These are phyloP conservation scores for Sungouiella blattae DNA, from an alignment of 805 yeast genomes.

Conservation along the genomic window DNA sequence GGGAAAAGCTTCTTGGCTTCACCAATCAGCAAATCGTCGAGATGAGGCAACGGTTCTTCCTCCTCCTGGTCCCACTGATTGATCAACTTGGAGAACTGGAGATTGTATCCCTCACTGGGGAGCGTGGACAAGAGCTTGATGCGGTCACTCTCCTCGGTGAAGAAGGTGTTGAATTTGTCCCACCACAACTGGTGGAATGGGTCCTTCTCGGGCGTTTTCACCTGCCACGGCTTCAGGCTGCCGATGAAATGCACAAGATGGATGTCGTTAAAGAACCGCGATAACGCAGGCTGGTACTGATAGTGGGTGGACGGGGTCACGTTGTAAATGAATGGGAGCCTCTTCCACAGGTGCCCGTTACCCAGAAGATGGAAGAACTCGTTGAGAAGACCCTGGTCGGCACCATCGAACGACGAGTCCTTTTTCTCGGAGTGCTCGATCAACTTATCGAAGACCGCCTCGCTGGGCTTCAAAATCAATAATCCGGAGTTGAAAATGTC, in stretches of 20 bases:
- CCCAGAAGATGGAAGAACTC: constrained; percentile 48
- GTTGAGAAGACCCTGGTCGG: constrained; percentile 88
- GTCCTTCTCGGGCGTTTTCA: constrained; percentile 9
- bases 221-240: constrained; percentile 53
- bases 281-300: constrained; percentile 68
- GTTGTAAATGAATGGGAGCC: constrained; percentile 76
- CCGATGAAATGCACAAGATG: constrained; percentile 70
- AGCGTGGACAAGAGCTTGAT: constrained; percentile 22
- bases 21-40: constrained; percentile 1
- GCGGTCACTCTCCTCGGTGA: constrained; percentile 12
- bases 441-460: constrained; percentile 24
- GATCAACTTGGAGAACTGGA: constrained; percentile 16
- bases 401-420: constrained; percentile 65
- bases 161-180: constrained; percentile 34
- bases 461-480: constrained; percentile 13
- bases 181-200: constrained; percentile 35
- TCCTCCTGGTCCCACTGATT: constrained; percentile 29
- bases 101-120: constrained; percentile 2
- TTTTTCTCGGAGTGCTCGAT: constrained; percentile 18
- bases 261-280: constrained; percentile 6
- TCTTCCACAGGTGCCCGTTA: constrained; percentile 26
- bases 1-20: constrained; percentile 29
- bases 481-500: constrained; percentile 20
- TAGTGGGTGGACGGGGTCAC: constrained; percentile 67
- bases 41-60: constrained; percentile 2